Conservation (phyloP, 2,329 filamentous ascomycete genomes). For the Apiospora aurea region DNA sequence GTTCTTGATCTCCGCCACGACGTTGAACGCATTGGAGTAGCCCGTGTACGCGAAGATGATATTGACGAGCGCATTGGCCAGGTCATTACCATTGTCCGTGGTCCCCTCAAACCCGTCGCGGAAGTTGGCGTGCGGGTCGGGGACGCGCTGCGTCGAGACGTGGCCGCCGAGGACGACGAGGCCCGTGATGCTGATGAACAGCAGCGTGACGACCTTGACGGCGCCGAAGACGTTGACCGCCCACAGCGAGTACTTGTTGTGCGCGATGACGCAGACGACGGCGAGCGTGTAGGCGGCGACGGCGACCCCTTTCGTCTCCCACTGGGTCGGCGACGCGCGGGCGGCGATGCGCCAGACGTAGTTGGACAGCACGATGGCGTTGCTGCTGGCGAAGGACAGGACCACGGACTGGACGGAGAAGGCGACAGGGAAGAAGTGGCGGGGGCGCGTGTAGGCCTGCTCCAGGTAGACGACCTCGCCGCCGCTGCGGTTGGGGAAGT, state of each 20-base stretch:
- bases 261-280: slow-evolving; percentile 55
- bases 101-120: slow-evolving; percentile 60
- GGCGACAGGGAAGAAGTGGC: slow-evolving; percentile 61
- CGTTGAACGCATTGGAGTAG: slow-evolving; percentile 65
- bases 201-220: slow-evolving; percentile 66
- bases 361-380: slow-evolving; percentile 65
- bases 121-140: slow-evolving; percentile 62
- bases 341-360: slow-evolving; percentile 68
- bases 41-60: slow-evolving; percentile 66
- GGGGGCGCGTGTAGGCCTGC: slow-evolving; percentile 63
- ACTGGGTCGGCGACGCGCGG: slow-evolving; percentile 57
- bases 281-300: slow-evolving; percentile 68
- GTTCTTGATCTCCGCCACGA: slow-evolving; percentile 65
- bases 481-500: slow-evolving; percentile 64
- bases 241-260: slow-evolving; percentile 64
- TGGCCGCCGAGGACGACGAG: slow-evolving; percentile 68
- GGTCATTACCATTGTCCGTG: slow-evolving; percentile 47
- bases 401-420: slow-evolving; percentile 63
- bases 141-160: slow-evolving; percentile 46
- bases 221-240: slow-evolving; percentile 63
- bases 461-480: slow-evolving; percentile 65
- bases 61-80: slow-evolving; percentile 66
- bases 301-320: slow-evolving; percentile 72
- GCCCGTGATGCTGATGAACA: slow-evolving; percentile 69
- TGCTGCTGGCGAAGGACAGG: slow-evolving; percentile 64